Evolutionary conservation across 768 basidiomycete genomes (phyloP), one percentile per base, ranked within the genome.

Genomic region (Tricholoma sp.): DNA sequence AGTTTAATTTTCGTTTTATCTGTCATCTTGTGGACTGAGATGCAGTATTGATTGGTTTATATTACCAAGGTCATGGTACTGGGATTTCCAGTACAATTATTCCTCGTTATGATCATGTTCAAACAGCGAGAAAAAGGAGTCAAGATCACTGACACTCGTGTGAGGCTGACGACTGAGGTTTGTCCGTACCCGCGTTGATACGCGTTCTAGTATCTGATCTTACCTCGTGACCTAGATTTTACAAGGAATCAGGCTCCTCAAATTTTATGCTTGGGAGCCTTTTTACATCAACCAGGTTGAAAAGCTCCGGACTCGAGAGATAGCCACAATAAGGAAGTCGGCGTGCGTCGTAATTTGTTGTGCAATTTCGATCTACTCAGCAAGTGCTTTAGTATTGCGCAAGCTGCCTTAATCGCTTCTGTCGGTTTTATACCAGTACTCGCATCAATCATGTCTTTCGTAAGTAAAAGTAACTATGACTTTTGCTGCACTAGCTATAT

Each of bases 191-290:
- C 31, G 16, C 10, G 9, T 14, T 16, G 31, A 32, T 11, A 52
- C 22, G 3, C 9, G 24, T 16, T 19, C 21, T 9, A 6, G 9
- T 50, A 3, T 16, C 16, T 19, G 2, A 22, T 29, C 50, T 19
- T 49, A 1, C 14, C 11, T 24, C 27, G 5, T 34, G 29, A 9
- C 21, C 29, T 53, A 81, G 72, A 77, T 88, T 3, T 69, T 90
- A n/a, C 83, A 84, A 64, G 83, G 83, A 41, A 85, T 88, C 53
- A 77, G 85, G 4, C 72, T 85, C 5, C 76, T 88, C 62, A 88
- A 88, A 68, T 73, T 79, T 27, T 85, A 82, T 64, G 81, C 81
- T 0, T 86, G 82, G 78, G 83, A 83, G 62, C 52, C 58, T 11
- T 81, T 81, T 56, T 83, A 81, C 59, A 65, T 69, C 1, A 64